Percentiles rank a stretch among this genome's conserved stretches.
These are phyloP conservation scores for Magnaporthiopsis incrustans DNA, from an alignment of 2,329 filamentous ascomycete species.

Conservation along the genomic window DNA sequence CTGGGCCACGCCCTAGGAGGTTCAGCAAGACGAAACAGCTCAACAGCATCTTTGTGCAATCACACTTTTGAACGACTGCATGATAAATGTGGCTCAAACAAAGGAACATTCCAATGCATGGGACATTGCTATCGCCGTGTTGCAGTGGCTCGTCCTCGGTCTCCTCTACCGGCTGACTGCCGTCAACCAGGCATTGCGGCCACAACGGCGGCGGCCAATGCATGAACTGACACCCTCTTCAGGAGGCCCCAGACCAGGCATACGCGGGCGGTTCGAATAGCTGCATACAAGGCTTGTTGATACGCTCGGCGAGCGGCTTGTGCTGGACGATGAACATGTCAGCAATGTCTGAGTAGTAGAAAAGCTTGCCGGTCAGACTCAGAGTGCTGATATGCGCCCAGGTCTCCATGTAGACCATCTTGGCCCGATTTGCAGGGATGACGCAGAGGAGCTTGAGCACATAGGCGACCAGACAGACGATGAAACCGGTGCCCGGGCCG, in stretches of 20 bases:
- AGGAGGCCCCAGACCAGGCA: not conserved
- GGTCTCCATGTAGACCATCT: slow-evolving; percentile 81
- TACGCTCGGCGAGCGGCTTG: slow-evolving; percentile 47
- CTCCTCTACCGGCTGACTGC: too few relatives aligned
- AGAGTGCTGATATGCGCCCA: slow-evolving; percentile 79
- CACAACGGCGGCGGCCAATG: too few relatives aligned
- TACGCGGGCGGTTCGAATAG: slow-evolving; percentile 18
- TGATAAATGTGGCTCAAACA: too few relatives aligned
- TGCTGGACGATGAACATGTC: slow-evolving; percentile 83
- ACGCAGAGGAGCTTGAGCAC: slow-evolving; percentile 36
- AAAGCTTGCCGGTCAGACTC: slow-evolving; percentile 75
- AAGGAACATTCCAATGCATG: too few relatives aligned
- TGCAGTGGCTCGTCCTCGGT: too few relatives aligned
- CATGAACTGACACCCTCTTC: not conserved
- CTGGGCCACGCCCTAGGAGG: too few relatives aligned
- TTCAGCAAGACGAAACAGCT: too few relatives aligned
- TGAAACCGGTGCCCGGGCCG: slow-evolving; percentile 79
- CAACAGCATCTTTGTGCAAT: too few relatives aligned
- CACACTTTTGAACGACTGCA: too few relatives aligned
- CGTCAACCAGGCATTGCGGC: too few relatives aligned
- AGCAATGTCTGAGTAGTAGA: slow-evolving; percentile 56
- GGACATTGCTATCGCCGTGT: too few relatives aligned
- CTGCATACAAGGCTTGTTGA: slow-evolving; percentile 26
- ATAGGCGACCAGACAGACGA: slow-evolving; percentile 51
- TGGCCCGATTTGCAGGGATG: slow-evolving; percentile 48